These are phyloP conservation scores for Casuarina glauca DNA, from an alignment of 306 rosid species.

Conservation along the genomic window DNA sequence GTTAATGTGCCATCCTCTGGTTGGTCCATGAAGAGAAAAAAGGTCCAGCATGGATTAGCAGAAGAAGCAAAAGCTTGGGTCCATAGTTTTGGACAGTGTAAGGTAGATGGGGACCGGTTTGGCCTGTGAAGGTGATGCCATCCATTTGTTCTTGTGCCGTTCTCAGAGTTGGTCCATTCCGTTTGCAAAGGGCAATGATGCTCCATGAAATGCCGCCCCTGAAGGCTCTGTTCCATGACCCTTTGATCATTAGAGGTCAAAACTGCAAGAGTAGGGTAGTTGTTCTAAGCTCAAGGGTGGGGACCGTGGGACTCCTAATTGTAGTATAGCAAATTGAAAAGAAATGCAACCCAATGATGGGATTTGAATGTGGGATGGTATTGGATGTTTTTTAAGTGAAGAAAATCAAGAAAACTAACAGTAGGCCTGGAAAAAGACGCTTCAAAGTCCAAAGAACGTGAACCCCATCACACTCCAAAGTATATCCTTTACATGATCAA, in stretches of 20 bases:
- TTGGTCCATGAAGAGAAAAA: neutral
- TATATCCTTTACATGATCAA: no score
- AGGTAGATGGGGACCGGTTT: neutral
- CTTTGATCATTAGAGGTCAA: neutral
- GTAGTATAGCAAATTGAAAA: no score
- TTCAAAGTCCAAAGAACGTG: no score
- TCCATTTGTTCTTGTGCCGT: neutral
- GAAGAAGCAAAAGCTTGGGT: neutral
- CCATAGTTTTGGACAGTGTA: neutral
- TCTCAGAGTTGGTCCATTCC: neutral
- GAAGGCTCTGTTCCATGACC: neutral
- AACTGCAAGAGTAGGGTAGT: neutral
- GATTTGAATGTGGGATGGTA: no score
- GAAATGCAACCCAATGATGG: no score
- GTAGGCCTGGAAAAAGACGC: no score
- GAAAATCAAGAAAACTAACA: no score
- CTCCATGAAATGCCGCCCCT: neutral
- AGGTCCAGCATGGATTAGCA: neutral
- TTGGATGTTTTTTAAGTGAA: no score
- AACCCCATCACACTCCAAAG: no score
- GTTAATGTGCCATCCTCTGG: neutral
- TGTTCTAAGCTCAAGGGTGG: neutral
- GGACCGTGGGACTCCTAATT: neutral
- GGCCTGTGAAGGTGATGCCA: neutral
- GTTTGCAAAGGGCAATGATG: conserved; percentile 3